These are phyloP conservation scores for Neofusicoccum parvum DNA, from an alignment of 2,329 filamentous ascomycete genomes.

Conservation along the genomic window DNA sequence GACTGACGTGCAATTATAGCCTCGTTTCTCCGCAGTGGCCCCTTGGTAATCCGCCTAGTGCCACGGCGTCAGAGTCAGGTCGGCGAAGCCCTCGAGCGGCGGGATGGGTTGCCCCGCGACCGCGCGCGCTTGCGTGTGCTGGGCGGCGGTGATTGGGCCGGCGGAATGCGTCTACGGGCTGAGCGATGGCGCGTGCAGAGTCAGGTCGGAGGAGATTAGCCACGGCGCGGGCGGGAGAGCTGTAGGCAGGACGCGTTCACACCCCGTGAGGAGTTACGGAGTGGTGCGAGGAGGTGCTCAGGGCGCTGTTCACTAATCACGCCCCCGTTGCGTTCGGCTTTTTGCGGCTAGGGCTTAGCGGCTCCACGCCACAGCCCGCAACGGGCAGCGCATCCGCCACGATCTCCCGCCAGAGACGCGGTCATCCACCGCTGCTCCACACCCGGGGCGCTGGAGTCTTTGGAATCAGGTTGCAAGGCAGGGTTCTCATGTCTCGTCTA, in stretches of 20 bases:
- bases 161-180: background rate
- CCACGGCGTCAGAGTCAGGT: background rate
- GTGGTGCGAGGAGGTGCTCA: slow-evolving; percentile 6
- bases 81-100: background rate
- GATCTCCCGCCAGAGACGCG: background rate
- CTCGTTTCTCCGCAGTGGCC: background rate
- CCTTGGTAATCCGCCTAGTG: slow-evolving; percentile 15
- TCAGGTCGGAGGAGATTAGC: background rate
- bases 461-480: background rate
- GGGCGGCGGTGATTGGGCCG: background rate
- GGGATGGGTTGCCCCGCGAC: background rate
- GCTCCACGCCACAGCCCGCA: background rate
- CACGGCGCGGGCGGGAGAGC: background rate
- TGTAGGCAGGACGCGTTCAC: slow-evolving; percentile 4
- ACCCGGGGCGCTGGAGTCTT: background rate
- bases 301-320: slow-evolving; percentile 15
- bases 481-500: background rate
- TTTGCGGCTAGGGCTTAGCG: slow-evolving; percentile 6
- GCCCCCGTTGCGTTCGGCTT: background rate
- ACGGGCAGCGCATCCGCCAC: background rate
- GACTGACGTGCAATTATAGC: background rate
- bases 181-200: slow-evolving; percentile 10
- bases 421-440: too few relatives aligned
- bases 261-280: slow-evolving; percentile 14
- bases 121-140: background rate